Percentiles rank a stretch among this genome's conserved stretches.
Conservation (phyloP, 2,329 filamentous ascomycete genomes). For the Aspergillus ustus region DNA sequence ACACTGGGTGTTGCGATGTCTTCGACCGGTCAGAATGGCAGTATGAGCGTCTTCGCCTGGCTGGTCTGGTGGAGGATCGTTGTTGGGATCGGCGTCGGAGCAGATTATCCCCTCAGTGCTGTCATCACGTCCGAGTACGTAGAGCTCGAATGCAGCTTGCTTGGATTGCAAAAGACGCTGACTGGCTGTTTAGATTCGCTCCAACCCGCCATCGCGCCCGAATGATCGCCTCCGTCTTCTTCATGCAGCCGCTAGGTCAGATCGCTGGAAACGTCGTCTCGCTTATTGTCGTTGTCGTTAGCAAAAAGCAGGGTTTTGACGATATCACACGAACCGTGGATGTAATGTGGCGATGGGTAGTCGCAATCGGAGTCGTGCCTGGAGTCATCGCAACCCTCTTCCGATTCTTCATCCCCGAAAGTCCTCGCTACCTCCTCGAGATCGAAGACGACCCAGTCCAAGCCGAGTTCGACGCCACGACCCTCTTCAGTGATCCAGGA, state of each 20-base stretch:
- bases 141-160: no score
- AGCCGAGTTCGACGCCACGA: slow-evolving; percentile 64
- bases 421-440: slow-evolving; percentile 67
- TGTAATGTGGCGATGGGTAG: slow-evolving; percentile 69
- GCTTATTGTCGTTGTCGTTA: slow-evolving; percentile 49
- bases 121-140: slow-evolving; percentile 70
- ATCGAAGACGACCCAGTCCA: slow-evolving; percentile 65
- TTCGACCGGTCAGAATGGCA: slow-evolving; percentile 47
- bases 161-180: not conserved
- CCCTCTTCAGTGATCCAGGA: slow-evolving; percentile 55
- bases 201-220: slow-evolving; percentile 66
- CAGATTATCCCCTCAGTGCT: slow-evolving; percentile 69
- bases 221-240: slow-evolving; percentile 70
- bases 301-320: slow-evolving; percentile 28
- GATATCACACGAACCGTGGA: slow-evolving; percentile 54
- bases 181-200: slow-evolving; percentile 45
- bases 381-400: slow-evolving; percentile 68
- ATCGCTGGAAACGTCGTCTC: slow-evolving; percentile 67
- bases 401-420: slow-evolving; percentile 69
- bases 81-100: slow-evolving; percentile 63
- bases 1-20: slow-evolving; percentile 54
- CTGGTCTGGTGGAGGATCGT: slow-evolving; percentile 54
- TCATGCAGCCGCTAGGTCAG: slow-evolving; percentile 72
- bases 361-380: slow-evolving; percentile 67
- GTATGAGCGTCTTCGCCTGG: slow-evolving; percentile 52